Conservation (phyloP, 2,329 filamentous ascomycete species). For the Hyphodiscus sp. region DNA sequence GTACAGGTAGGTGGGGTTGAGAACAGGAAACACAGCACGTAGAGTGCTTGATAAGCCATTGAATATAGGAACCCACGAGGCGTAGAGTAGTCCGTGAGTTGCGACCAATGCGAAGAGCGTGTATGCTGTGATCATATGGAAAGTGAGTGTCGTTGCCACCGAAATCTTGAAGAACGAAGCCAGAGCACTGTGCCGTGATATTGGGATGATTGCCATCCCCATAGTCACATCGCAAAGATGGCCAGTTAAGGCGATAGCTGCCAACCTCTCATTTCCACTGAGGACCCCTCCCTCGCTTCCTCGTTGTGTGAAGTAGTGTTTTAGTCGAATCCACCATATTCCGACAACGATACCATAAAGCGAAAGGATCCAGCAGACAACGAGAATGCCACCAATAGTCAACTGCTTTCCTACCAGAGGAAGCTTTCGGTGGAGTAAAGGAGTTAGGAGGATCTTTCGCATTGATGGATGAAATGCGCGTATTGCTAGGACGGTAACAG, state of each 20-base stretch:
- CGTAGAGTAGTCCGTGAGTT: conserved; percentile 21
- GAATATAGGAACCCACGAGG: conserved; percentile 19
- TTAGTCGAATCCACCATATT: conserved; percentile 24
- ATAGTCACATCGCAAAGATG: conserved; percentile 25
- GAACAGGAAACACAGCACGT: conserved; percentile 17
- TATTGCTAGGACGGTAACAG: conserved; percentile 20
- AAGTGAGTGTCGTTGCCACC: conserved; percentile 21
- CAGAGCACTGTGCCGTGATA: conserved; percentile 24
- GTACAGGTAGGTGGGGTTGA: conserved; percentile 25
- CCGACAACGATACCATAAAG: conserved; percentile 23
- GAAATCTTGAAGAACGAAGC: conserved; percentile 26
- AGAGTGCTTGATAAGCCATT: conserved; percentile 7
- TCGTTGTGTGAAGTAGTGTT: conserved; percentile 18
- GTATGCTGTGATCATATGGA: conserved; percentile 22
- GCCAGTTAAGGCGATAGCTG: conserved; percentile 24
- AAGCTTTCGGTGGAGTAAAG: conserved; percentile 5
- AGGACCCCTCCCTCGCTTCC: conserved; percentile 15
- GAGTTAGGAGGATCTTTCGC: conserved; percentile 12
- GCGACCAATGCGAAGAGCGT: conserved; percentile 21
- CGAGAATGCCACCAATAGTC: conserved; percentile 11
- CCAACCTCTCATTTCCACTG: conserved; percentile 15
- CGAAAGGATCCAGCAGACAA: conserved; percentile 19
- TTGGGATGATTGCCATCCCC: conserved; percentile 25
- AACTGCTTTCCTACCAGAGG: conserved; percentile 19
- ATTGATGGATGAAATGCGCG: conserved; percentile 22